Percentiles rank a stretch among this genome's conserved stretches.
Evolutionary conservation across 805 yeast species (phyloP).

Genomic region (Hanseniaspora valbyensis): DNA sequence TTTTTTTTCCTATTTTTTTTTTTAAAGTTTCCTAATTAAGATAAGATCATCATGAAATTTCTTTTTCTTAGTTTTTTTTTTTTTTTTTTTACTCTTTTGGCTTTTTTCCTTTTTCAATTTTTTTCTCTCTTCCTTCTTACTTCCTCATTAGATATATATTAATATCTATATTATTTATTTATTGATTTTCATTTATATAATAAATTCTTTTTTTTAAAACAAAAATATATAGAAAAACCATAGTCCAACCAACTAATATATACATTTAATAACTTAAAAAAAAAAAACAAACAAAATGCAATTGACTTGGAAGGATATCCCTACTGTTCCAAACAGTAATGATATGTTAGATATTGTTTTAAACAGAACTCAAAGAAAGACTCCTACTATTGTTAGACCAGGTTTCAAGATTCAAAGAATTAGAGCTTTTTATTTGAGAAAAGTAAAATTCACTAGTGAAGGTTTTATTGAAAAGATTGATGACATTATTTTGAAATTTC

Average conservation of each 20-base stretch:
- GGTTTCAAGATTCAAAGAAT: constrained; percentile 95
- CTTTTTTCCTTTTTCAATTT: background rate
- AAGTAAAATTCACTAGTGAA: constrained; percentile 90
- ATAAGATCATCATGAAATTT: background rate
- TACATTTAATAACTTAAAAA: background rate
- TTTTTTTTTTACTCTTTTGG: background rate
- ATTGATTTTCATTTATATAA: too few relatives aligned
- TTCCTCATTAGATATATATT: background rate
- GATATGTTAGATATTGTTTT: constrained; percentile 93
- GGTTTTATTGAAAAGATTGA: constrained; percentile 89
- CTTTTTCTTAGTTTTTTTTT: background rate
- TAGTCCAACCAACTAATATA: background rate
- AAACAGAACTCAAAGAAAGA: constrained; percentile 95
- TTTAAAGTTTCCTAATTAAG: background rate
- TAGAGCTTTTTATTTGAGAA: constrained; percentile 95
- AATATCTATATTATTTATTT: too few relatives aligned
- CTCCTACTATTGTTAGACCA: constrained; percentile 96
- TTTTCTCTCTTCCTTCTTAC: background rate
- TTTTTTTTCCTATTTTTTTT: background rate
- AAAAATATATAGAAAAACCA: background rate
- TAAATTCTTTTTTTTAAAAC: too few relatives aligned
- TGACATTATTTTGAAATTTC: constrained; percentile 78
- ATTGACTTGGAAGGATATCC: constrained; percentile 96
- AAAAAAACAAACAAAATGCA: constrained; percentile 48
- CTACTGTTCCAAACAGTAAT: constrained; percentile 82